Conservation (phyloP, 2,329 filamentous ascomycete genomes). For the Penicillium sp. region DNA sequence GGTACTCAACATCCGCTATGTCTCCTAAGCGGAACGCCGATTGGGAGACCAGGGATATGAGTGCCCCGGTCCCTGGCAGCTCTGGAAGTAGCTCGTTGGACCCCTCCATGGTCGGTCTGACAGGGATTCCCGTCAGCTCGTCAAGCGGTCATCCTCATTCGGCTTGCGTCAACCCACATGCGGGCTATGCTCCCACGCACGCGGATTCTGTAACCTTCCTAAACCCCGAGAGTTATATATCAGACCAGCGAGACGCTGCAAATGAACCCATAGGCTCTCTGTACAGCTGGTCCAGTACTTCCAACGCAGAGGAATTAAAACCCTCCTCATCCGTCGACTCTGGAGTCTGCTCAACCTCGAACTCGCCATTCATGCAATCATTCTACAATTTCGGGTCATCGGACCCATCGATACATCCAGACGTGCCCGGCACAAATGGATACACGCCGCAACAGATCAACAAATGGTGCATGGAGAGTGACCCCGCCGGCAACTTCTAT, state of each 20-base stretch:
- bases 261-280: slow-evolving; percentile 23
- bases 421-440: slow-evolving; percentile 8
- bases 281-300: slow-evolving; percentile 25
- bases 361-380: slow-evolving; percentile 19
- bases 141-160: slow-evolving; percentile 9
- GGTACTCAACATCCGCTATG: slow-evolving; percentile 1
- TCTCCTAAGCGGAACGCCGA: slow-evolving; percentile 7
- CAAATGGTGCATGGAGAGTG: slow-evolving; percentile 27
- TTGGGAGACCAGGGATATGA: slow-evolving; percentile 4
- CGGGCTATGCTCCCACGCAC: slow-evolving; percentile 7
- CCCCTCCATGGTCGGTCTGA: slow-evolving; percentile 12
- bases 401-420: neutral
- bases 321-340: slow-evolving; percentile 12
- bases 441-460: slow-evolving; percentile 25
- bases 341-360: slow-evolving; percentile 1
- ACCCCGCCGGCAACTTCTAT: slow-evolving; percentile 12
- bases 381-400: slow-evolving; percentile 14
- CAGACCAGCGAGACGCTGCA: slow-evolving; percentile 16
- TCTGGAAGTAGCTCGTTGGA: slow-evolving; percentile 3
- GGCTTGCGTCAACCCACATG: slow-evolving; percentile 7
- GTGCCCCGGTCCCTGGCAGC: slow-evolving; percentile 5
- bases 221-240: slow-evolving; percentile 16
- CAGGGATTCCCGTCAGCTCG: slow-evolving; percentile 13
- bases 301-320: slow-evolving; percentile 16
- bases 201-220: slow-evolving; percentile 18